Conservation (phyloP, 768 basidiomycete genomes). For the Kwoniella dejecticola region DNA sequence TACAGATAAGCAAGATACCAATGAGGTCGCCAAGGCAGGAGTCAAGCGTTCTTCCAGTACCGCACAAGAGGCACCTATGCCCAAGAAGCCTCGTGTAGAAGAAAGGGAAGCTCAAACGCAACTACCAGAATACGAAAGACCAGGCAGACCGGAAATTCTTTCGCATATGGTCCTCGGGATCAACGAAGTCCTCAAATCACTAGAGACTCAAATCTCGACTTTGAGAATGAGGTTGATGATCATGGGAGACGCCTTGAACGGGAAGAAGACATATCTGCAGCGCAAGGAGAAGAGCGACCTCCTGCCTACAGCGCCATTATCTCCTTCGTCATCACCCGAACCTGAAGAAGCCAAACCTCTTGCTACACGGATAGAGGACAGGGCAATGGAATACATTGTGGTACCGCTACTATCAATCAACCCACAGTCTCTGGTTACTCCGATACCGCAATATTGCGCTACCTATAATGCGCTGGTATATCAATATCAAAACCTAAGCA, state of each 20-base stretch:
- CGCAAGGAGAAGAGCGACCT: background rate
- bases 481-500: slow-evolving; percentile 38
- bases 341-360: background rate
- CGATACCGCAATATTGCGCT: slow-evolving; percentile 50
- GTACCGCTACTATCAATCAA: slow-evolving; percentile 48
- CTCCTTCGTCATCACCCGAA: slow-evolving; percentile 12
- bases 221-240: slow-evolving; percentile 38
- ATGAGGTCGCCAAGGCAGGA: slow-evolving; percentile 1
- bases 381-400: slow-evolving; percentile 40
- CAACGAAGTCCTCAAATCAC: slow-evolving; percentile 51
- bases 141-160: slow-evolving; percentile 35
- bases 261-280: background rate
- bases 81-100: slow-evolving; percentile 5
- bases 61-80: background rate
- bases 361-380: background rate
- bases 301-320: slow-evolving; percentile 25
- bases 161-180: slow-evolving; percentile 48
- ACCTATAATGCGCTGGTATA: slow-evolving; percentile 52
- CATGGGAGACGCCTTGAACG: slow-evolving; percentile 35
- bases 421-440: slow-evolving; percentile 44
- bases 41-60: background rate
- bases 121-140: background rate
- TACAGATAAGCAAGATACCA: background rate
- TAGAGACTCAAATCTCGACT: slow-evolving; percentile 45
- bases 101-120: background rate